These are phyloP conservation scores for Astragalus membranaceus DNA, from an alignment of 306 rosid genomes.

Conservation along the genomic window DNA sequence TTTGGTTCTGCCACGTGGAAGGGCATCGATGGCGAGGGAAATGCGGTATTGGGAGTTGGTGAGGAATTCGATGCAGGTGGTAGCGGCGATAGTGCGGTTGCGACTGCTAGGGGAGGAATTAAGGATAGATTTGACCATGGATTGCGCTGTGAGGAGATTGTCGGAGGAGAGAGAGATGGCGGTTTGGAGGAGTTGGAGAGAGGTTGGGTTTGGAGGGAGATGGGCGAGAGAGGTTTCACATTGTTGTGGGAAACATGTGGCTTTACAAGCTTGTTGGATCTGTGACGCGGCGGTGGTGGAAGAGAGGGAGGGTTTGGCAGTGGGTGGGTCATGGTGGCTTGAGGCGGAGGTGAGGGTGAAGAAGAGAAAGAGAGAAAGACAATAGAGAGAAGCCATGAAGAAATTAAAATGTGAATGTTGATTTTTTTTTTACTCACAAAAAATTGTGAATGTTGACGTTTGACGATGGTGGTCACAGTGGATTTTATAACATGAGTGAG, in stretches of 20 bases:
- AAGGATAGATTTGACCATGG: constrained; percentile 45
- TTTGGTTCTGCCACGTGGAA: constrained; percentile 33
- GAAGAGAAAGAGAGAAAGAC: constrained; percentile 36
- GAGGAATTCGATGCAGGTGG: constrained; percentile 50
- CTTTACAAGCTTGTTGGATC: constrained; percentile 54
- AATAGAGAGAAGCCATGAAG: constrained; percentile 43
- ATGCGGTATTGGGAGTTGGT: constrained; percentile 45
- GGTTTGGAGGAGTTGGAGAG: constrained; percentile 40
- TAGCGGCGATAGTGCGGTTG: constrained; percentile 62
- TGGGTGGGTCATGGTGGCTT: neutral
- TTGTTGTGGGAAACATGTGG: constrained; percentile 62
- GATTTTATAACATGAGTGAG: neutral
- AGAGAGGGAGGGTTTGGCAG: neutral
- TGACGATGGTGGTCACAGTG: neutral
- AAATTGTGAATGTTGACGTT: no score
- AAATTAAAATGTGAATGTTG: no score
- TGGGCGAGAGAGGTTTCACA: constrained; percentile 43
- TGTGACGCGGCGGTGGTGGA: neutral
- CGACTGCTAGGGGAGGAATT: constrained; percentile 22
- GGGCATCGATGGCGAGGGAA: constrained; percentile 36
- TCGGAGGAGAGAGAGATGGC: constrained; percentile 39
- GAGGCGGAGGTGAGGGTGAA: constrained; percentile 42
- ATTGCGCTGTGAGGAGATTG: constrained; percentile 46
- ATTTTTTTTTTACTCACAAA: no score
- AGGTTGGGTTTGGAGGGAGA: constrained; percentile 29